Percentiles rank a stretch among this genome's conserved stretches.
phyloP scores from a whole-genome alignment of 169 alveolate genomes.

The Plasmodium gallinaceum region DNA sequence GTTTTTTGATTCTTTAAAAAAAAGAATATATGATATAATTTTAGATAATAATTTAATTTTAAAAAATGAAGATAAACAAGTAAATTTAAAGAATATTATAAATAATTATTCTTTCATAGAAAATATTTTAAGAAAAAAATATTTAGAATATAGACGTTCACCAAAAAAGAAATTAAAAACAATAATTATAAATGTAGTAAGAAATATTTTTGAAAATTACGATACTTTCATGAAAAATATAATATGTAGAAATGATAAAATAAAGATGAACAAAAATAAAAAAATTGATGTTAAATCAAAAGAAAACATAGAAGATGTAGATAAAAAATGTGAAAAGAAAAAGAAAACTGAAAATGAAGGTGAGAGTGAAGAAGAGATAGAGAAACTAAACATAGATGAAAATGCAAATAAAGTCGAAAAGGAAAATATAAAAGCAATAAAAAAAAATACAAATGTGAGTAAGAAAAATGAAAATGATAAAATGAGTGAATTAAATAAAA shows the following conservation, averaged over 20 bases:
- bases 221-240: neutral
- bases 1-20: constrained; percentile 4
- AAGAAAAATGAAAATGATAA: neutral
- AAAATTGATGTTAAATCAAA: neutral
- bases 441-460: neutral
- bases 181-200: constrained; percentile 25
- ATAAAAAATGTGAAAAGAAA: neutral
- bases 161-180: constrained; percentile 13
- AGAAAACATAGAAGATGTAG: neutral
- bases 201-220: constrained; percentile 28
- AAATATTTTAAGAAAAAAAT: constrained; percentile 18
- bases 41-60: constrained; percentile 27
- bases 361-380: neutral
- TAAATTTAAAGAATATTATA: constrained; percentile 22
- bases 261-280: neutral
- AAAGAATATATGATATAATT: constrained; percentile 44
- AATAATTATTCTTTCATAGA: constrained; percentile 29
- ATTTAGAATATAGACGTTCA: constrained; percentile 32
- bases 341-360: neutral
- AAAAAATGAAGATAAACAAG: constrained; percentile 35
- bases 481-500: neutral
- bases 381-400: neutral
- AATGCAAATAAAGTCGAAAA: neutral
- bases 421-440: neutral
- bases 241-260: neutral